phyloP scores from a whole-genome alignment of 176 grass and related monocot genomes.

The Oryza punctata region DNA sequence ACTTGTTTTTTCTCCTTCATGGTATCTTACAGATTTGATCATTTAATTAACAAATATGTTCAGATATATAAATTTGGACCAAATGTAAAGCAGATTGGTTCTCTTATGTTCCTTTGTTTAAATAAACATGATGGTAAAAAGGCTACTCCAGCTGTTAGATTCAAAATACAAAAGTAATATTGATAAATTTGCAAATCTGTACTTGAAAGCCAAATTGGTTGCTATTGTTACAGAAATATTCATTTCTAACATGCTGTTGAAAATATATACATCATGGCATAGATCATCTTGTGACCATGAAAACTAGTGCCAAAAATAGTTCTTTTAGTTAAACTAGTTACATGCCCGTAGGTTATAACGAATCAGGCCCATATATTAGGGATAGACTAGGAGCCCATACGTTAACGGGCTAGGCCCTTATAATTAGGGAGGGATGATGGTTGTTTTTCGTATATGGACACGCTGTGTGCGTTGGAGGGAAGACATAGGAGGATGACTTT shows the following conservation, averaged over 20 bases:
- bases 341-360: too few species aligned
- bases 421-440: too few species aligned
- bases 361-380: too few species aligned
- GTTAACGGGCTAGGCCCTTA: too few species aligned
- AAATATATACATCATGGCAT: slow-evolving; percentile 1
- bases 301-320: neutral
- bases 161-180: neutral
- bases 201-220: neutral
- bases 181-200: neutral
- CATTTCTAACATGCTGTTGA: neutral
- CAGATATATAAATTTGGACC: neutral
- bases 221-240: neutral
- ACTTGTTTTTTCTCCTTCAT: neutral
- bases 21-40: neutral
- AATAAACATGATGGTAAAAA: neutral
- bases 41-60: slow-evolving; percentile 2
- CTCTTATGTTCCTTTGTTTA: neutral
- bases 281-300: neutral
- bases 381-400: too few species aligned
- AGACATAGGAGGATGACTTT: too few species aligned
- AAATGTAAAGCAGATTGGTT: neutral
- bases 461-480: too few species aligned
- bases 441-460: too few species aligned
- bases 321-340: neutral
- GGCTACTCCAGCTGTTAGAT: neutral